Percentiles rank a stretch among this genome's conserved stretches.
Conservation (phyloP, 805 yeast genomes). For the Saturnispora diversa region DNA sequence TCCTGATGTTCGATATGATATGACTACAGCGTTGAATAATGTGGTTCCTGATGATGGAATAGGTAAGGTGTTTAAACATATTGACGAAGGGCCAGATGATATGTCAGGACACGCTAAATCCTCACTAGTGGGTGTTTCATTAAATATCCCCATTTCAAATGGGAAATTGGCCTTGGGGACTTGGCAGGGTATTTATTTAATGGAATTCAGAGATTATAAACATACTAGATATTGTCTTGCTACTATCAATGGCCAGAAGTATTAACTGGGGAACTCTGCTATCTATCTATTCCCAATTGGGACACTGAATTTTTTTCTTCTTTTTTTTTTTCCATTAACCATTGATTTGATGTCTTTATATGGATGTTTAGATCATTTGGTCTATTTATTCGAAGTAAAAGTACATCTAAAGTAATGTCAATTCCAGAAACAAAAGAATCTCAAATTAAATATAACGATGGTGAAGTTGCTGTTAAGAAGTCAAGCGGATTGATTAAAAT, state of each 20-base stretch:
- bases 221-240: conserved; percentile 65
- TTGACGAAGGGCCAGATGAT: conserved; percentile 76
- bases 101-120: conserved; percentile 78
- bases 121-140: conserved; percentile 50
- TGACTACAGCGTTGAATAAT: conserved; percentile 54
- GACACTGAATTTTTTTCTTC: too few species aligned
- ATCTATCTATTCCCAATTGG: not conserved
- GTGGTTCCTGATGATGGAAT: conserved; percentile 60
- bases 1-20: conserved; percentile 64
- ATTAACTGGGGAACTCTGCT: conserved; percentile 4
- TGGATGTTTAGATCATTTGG: conserved; percentile 1
- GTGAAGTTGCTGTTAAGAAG: conserved; percentile 38
- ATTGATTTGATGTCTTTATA: not conserved
- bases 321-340: not conserved
- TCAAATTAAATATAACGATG: conserved; percentile 25
- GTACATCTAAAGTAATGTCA: not conserved
- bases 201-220: conserved; percentile 60
- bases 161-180: conserved; percentile 69
- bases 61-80: conserved; percentile 43
- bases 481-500: conserved; percentile 40
- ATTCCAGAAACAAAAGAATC: conserved; percentile 5
- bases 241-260: conserved; percentile 56
- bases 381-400: not conserved
- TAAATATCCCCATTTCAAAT: conserved; percentile 60
- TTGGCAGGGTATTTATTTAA: conserved; percentile 77